Conservation (phyloP, 1,284 basidiomycete genomes). For the Cutaneotrichosporon arboriforme region DNA sequence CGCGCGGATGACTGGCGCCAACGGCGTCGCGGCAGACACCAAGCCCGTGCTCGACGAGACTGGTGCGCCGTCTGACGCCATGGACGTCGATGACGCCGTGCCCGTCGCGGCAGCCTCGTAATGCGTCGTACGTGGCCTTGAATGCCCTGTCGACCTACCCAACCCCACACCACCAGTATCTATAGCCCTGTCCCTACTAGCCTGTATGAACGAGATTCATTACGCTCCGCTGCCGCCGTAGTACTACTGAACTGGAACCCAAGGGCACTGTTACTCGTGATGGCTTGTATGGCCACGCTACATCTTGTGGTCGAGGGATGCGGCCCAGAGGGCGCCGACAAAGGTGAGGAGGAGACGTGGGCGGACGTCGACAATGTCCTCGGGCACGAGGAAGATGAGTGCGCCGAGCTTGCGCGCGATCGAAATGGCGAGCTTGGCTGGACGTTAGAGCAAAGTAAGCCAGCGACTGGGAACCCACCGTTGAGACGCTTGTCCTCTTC, state of each 20-base stretch:
- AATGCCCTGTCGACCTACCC: no score
- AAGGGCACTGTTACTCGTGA: background rate
- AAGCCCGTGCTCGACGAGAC: background rate
- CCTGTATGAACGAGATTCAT: background rate
- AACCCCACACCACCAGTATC: no score
- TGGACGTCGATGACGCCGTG: background rate
- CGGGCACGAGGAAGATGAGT: constrained; percentile 94
- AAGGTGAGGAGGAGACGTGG: constrained; percentile 64
- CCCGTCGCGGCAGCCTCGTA: background rate
- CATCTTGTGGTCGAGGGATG: constrained; percentile 27
- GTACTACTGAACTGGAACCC: background rate
- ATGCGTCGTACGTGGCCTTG: no score
- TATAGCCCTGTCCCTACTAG: background rate
- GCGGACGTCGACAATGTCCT: constrained; percentile 83
- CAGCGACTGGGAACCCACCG: constrained; percentile 53
- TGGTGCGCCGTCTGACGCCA: background rate
- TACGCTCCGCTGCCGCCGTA: constrained; percentile 11
- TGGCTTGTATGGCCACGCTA: background rate
- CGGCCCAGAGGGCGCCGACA: constrained; percentile 50
- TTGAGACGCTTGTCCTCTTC: constrained; percentile 88
- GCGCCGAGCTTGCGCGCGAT: constrained; percentile 97
- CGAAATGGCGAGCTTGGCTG: constrained; percentile 92
- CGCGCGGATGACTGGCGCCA: background rate
- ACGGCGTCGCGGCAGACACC: background rate
- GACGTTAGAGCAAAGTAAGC: background rate